Evolutionary conservation across 169 alveolate genomes (phyloP).

Genomic region (Plasmodium billcollinsi): DNA sequence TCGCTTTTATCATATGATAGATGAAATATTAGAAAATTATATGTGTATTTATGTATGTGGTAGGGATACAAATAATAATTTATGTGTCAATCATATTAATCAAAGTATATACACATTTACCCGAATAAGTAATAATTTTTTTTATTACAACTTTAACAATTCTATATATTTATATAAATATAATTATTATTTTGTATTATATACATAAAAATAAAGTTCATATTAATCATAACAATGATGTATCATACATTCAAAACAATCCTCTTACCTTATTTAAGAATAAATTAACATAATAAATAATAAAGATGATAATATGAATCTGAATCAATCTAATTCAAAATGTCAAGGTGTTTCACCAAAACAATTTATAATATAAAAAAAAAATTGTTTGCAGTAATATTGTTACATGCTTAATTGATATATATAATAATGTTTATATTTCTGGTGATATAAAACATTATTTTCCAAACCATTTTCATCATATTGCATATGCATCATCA

Average conservation of each 20-base stretch:
- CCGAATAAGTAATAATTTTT: slow-evolving; percentile 47
- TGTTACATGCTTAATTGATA: slow-evolving; percentile 67
- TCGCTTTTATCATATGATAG: slow-evolving; percentile 56
- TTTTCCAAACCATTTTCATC: slow-evolving; percentile 68
- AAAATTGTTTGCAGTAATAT: slow-evolving; percentile 68
- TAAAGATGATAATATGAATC: slow-evolving; percentile 26
- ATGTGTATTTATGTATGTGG: slow-evolving; percentile 76
- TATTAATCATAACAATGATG: slow-evolving; percentile 62
- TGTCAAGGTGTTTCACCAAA: slow-evolving; percentile 51
- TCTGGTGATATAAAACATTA: slow-evolving; percentile 63
- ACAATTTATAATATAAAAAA: slow-evolving; percentile 70
- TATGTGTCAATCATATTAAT: slow-evolving; percentile 56
- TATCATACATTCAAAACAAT: slow-evolving; percentile 37
- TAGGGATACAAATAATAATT: slow-evolving; percentile 71
- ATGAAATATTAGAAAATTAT: slow-evolving; percentile 70
- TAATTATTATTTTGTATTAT: slow-evolving; percentile 65
- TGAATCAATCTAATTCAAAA: slow-evolving; percentile 30
- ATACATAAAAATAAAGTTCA: slow-evolving; percentile 65
- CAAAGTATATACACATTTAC: slow-evolving; percentile 68
- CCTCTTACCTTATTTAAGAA: slow-evolving; percentile 70
- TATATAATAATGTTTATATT: slow-evolving; percentile 33
- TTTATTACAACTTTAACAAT: slow-evolving; percentile 65
- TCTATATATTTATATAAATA: slow-evolving; percentile 52
- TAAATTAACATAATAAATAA: slow-evolving; percentile 37
- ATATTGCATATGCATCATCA: slow-evolving; percentile 71